These are phyloP conservation scores for Iris pallida DNA, from an alignment of 116 monocot genomes.

Conservation along the genomic window DNA sequence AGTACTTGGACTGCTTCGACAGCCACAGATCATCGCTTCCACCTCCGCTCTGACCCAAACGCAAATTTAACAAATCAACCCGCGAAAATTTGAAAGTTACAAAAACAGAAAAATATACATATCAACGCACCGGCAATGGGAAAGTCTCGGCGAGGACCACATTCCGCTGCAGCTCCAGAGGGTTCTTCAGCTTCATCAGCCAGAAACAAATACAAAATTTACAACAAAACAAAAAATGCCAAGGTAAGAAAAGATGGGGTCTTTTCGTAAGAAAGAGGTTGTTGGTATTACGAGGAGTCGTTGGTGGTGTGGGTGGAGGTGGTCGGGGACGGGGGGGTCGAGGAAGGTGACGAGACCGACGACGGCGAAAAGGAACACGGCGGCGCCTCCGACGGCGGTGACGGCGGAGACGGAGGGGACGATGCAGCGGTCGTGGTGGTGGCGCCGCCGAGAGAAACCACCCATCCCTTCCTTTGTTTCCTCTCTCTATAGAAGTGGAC, in stretches of 20 bases:
- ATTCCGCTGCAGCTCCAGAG: constrained; percentile 22
- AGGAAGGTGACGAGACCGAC: constrained; percentile 42
- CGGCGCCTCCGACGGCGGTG: constrained; percentile 16
- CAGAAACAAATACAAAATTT: background rate
- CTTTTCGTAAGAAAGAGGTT: constrained; percentile 6
- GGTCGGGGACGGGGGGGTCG: constrained; percentile 34
- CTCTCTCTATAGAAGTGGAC: no score
- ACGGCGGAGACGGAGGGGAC: constrained; percentile 1
- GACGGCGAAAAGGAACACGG: constrained; percentile 27
- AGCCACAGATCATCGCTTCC: constrained; percentile 42
- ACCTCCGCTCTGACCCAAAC: constrained; percentile 43
- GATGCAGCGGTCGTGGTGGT: no score
- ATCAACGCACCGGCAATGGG: constrained; percentile 35
- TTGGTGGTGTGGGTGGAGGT: background rate
- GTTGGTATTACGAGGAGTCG: background rate
- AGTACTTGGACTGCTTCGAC: constrained; percentile 42
- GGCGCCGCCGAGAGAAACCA: no score
- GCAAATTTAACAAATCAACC: background rate
- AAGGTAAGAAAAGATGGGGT: background rate
- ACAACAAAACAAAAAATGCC: background rate
- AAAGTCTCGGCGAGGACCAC: constrained; percentile 23
- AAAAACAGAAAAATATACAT: no score
- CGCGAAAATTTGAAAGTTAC: no score
- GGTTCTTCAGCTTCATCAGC: constrained; percentile 22
- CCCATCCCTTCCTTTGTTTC: no score